phyloP scores from a whole-genome alignment of 768 basidiomycete species.

The Lactifluus piperatus region DNA sequence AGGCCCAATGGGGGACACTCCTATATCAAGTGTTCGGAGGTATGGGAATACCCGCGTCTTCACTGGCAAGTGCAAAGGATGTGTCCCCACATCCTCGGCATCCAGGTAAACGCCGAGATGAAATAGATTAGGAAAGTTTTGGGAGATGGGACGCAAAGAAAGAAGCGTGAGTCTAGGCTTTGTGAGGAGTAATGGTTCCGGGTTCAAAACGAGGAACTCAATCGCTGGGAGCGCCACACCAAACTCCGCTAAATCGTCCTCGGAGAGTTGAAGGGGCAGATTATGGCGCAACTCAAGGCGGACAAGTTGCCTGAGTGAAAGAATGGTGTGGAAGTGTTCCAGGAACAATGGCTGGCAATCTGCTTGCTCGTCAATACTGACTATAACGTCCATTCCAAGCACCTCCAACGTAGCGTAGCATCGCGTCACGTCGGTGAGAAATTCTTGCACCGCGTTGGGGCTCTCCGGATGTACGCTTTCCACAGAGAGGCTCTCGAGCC shows the following conservation, averaged over 20 bases:
- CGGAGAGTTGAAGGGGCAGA: slow-evolving; percentile 17
- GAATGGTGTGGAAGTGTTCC: slow-evolving; percentile 12
- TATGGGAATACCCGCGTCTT: not conserved
- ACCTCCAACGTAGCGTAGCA: slow-evolving; percentile 12
- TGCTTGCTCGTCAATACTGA: not conserved
- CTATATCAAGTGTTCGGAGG: slow-evolving; percentile 13
- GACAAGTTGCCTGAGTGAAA: slow-evolving; percentile 15
- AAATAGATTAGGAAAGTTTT: slow-evolving; percentile 12
- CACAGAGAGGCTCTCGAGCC: slow-evolving; percentile 7
- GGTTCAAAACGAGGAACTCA: slow-evolving; percentile 14
- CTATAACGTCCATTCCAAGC: slow-evolving; percentile 14
- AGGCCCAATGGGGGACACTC: slow-evolving; percentile 14
- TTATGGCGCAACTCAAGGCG: slow-evolving; percentile 20
- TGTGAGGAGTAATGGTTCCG: slow-evolving; percentile 14
- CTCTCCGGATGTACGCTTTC: slow-evolving; percentile 9
- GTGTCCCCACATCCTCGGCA: not conserved
- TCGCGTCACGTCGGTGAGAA: slow-evolving; percentile 10
- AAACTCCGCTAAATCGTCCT: slow-evolving; percentile 13
- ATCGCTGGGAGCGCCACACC: slow-evolving; percentile 12
- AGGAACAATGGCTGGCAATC: slow-evolving; percentile 1
- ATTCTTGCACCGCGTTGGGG: slow-evolving; percentile 1
- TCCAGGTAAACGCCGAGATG: slow-evolving; percentile 17
- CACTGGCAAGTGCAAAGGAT: not conserved
- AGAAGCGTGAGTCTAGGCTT: slow-evolving; percentile 6
- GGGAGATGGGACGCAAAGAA: slow-evolving; percentile 1